Percentiles rank a stretch among this genome's conserved stretches.
Evolutionary conservation across 2,329 filamentous ascomycete species (phyloP).

Genomic region (Fusarium mundagurra): DNA sequence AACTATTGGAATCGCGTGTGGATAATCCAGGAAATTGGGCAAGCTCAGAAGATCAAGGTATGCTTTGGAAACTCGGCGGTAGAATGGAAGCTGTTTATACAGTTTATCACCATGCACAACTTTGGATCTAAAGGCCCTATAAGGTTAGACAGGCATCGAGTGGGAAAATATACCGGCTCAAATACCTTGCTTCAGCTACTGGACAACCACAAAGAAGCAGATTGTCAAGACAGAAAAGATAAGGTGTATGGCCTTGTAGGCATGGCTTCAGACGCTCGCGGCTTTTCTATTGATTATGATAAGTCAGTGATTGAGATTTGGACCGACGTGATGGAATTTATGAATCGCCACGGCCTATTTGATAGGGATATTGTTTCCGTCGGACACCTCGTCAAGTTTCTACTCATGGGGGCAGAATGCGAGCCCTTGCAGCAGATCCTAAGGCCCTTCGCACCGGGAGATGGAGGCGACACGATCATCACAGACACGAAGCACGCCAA

Average conservation of each 20-base stretch:
- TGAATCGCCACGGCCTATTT: neutral
- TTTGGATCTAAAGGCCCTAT: neutral
- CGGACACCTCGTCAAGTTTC: neutral
- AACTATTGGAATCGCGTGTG: neutral
- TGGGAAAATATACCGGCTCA: fast-evolving
- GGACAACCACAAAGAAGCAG: fast-evolving
- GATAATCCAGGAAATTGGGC: neutral
- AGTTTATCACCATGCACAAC: neutral
- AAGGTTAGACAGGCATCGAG: neutral
- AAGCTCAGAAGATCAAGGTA: neutral
- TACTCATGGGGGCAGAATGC: neutral
- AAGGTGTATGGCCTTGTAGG: neutral
- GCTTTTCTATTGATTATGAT: neutral
- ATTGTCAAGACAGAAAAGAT: neutral
- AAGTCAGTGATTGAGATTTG: neutral
- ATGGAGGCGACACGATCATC: neutral
- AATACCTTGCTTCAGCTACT: neutral
- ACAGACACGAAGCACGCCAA: neutral
- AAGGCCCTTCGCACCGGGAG: neutral
- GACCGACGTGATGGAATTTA: neutral
- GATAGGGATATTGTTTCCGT: fast-evolving
- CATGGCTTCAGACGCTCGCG: neutral
- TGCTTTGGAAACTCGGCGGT: neutral
- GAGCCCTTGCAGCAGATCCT: neutral
- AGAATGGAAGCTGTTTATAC: neutral